phyloP scores from a whole-genome alignment of 1,284 basidiomycete species.

The Sanghuangporus sanghuang region DNA sequence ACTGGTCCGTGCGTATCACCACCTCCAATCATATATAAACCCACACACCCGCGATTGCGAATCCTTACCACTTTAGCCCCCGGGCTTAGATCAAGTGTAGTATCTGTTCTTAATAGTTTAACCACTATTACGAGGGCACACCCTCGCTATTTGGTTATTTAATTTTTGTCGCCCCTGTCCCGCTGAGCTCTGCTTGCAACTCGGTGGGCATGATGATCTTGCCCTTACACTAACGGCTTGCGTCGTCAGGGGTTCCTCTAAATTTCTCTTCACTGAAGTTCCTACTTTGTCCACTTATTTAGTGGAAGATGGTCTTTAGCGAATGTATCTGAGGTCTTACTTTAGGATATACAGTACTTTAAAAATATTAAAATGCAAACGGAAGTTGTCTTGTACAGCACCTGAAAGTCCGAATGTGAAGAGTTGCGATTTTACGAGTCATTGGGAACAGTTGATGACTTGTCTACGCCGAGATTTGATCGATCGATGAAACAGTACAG shows the following conservation, averaged over 20 bases:
- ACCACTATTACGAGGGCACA: conserved; percentile 59
- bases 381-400: no score
- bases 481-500: no score
- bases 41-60: not conserved
- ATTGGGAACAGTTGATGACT: no score
- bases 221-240: conserved; percentile 18
- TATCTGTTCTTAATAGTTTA: conserved; percentile 88
- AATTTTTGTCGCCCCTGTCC: conserved; percentile 20
- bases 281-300: conserved; percentile 10
- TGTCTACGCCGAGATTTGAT: no score
- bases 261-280: conserved; percentile 13
- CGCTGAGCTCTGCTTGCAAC: conserved; percentile 19
- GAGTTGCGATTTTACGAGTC: no score
- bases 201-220: conserved; percentile 17
- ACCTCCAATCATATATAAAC: not conserved
- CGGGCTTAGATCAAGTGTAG: conserved; percentile 97
- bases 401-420: no score
- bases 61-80: conserved; percentile 83
- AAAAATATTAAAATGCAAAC: no score
- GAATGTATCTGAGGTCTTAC: conserved; percentile 2
- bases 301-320: conserved; percentile 13
- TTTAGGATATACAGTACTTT: no score
- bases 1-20: not conserved
- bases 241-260: conserved; percentile 17
- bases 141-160: conserved; percentile 37